Evolutionary conservation across 2,329 filamentous ascomycete genomes (phyloP).

Genomic region (Colletotrichum tofieldiae): DNA sequence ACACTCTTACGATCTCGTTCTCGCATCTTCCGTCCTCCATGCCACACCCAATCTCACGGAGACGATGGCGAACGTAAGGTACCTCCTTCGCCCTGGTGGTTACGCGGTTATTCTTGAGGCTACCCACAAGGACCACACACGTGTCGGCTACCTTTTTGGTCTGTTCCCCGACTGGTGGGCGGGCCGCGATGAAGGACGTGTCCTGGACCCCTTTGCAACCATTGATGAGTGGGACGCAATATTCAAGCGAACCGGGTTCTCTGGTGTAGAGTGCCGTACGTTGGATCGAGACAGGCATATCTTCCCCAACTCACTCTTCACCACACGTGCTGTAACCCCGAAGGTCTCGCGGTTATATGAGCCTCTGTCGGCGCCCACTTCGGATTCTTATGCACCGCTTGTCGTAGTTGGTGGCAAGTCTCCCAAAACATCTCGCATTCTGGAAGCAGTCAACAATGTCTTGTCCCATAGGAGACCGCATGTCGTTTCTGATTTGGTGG

Average conservation of each 20-base stretch:
- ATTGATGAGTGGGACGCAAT: conserved; percentile 48
- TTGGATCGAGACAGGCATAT: background rate
- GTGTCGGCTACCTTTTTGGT: conserved; percentile 42
- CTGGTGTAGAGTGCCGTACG: conserved; percentile 42
- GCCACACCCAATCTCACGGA: conserved; percentile 46
- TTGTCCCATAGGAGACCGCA: too few species aligned
- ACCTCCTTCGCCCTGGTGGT: conserved; percentile 52
- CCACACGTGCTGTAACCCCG: background rate
- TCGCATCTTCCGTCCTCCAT: conserved; percentile 50
- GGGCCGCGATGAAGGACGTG: conserved; percentile 45
- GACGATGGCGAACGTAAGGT: conserved; percentile 45
- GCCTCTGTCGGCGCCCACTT: too few species aligned
- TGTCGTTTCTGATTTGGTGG: too few species aligned
- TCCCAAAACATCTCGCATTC: too few species aligned
- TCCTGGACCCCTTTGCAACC: conserved; percentile 45
- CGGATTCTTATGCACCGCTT: too few species aligned
- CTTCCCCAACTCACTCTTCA: conserved; percentile 18
- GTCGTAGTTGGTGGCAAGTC: too few species aligned
- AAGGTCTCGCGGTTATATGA: too few species aligned
- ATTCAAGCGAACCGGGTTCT: conserved; percentile 59
- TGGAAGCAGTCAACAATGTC: too few species aligned
- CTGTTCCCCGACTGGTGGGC: conserved; percentile 51
- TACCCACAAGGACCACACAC: conserved; percentile 27
- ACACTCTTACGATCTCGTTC: conserved; percentile 49
- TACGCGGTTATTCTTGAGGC: conserved; percentile 43